Conservation (phyloP, 2,329 filamentous ascomycete species). For the Fusarium sp. region DNA sequence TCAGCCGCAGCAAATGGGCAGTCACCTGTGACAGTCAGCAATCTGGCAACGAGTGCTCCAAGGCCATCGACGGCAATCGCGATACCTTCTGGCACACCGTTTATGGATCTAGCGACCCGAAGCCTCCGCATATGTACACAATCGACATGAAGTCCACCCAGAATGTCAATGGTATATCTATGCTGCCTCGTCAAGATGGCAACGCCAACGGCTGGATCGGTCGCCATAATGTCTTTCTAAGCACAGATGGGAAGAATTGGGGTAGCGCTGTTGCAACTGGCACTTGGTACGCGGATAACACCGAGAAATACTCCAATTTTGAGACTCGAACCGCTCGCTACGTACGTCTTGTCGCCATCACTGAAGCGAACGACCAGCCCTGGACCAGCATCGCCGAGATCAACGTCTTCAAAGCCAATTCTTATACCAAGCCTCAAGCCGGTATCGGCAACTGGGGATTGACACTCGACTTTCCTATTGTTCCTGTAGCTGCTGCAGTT, state of each 20-base stretch:
- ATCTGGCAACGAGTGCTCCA: constrained; percentile 20
- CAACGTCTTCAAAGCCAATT: constrained; percentile 28
- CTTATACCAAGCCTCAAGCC: neutral
- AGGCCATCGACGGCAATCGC: constrained; percentile 27
- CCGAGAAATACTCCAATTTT: constrained; percentile 31
- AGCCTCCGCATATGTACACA: constrained; percentile 20
- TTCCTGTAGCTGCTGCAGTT: constrained; percentile 35
- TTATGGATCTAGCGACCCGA: constrained; percentile 10
- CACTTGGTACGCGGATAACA: constrained; percentile 31
- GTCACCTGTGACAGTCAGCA: constrained; percentile 32
- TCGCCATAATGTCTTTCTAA: constrained; percentile 16
- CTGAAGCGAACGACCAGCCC: constrained; percentile 16
- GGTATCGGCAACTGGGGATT: constrained; percentile 29
- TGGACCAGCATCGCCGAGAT: constrained; percentile 38
- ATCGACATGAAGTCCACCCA: constrained; percentile 23
- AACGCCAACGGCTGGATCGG: constrained; percentile 12
- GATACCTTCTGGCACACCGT: constrained; percentile 32
- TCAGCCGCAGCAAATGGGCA: constrained; percentile 24
- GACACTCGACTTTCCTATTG: constrained; percentile 32
- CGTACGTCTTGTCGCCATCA: constrained; percentile 14
- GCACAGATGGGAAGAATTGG: constrained; percentile 28
- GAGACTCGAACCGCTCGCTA: constrained; percentile 32
- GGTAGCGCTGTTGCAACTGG: constrained; percentile 22
- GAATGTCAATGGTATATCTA: constrained; percentile 33
- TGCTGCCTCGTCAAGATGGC: constrained; percentile 27